A percentile compares a stretch with the other conserved stretches of the same genome.
phyloP scores from a whole-genome alignment of 2,329 filamentous ascomycete species.

The Diaporthe sp. region DNA sequence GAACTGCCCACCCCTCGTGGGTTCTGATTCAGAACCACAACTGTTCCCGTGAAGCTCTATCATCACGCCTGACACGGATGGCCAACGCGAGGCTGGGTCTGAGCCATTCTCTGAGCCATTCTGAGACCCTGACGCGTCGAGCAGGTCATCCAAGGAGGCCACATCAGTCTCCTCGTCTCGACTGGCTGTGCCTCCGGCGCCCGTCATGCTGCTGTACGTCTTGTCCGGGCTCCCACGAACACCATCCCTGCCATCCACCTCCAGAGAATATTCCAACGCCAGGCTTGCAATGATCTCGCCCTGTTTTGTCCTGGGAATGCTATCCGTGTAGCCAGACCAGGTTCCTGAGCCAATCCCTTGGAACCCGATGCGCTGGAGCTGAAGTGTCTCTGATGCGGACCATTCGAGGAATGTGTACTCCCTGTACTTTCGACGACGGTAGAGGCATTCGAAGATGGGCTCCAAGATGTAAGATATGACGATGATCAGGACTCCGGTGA shows the following conservation, averaged over 20 bases:
- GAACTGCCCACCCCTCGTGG: not conserved
- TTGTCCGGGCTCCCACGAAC: not conserved
- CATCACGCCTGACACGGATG: not conserved
- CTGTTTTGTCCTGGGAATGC: not conserved
- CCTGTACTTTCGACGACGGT: not conserved
- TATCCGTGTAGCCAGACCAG: constrained; percentile 7
- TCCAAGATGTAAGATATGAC: not conserved
- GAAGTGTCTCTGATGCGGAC: not conserved
- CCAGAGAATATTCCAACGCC: not conserved
- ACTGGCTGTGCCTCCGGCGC: not conserved
- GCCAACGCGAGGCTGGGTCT: not conserved
- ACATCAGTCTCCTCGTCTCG: not conserved
- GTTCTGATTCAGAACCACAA: not conserved
- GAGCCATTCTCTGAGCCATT: not conserved
- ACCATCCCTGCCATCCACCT: not conserved
- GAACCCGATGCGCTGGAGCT: constrained; percentile 16
- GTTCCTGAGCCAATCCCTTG: not conserved
- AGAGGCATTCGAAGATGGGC: constrained; percentile 3
- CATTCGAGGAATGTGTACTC: not conserved
- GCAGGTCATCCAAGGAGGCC: constrained; percentile 15
- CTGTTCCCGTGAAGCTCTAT: not conserved
- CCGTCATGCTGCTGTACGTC: not conserved
- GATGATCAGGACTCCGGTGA: not conserved
- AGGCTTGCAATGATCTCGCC: not conserved
- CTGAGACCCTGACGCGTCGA: not conserved